Base-by-base conservation (phyloP, 768 basidiomycete species). In the Tylopilus balloui region DNA sequence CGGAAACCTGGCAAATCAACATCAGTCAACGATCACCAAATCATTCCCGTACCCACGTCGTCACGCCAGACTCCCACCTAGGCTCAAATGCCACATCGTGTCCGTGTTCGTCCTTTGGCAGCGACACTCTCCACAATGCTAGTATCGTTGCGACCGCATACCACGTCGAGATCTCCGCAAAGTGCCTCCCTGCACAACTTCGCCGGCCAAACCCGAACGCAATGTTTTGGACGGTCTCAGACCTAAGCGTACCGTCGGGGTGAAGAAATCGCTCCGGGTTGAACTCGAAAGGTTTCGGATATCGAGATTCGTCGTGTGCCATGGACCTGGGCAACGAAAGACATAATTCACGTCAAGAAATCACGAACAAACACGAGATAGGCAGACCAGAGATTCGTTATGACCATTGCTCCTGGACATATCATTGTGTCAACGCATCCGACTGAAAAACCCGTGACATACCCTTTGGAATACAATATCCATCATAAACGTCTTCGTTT, bases 251-350 rank as follows among this genome's bases (percentile, higher is more conserved):
- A 1, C 53, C 60, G 19, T 61, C 44, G 2, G 35, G 3, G 31
- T 71, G 65, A 10, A 73, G 44, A 45, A 74, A 73, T 24, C 52
- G 53, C 42, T 55, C 53, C 5, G 73, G 73, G 12, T 50, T 48
- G 55, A 73, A 74, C 27, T 56, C 57, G 12, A 69, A 69, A 6
- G 73, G 67, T 2, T 64, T 62, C 1, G 66, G 60, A 45, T 73
- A 71, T 60, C 66, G 66, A 36, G 55, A 66, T 20, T 52, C 52
- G 32, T 61, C 42, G 10, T 54, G 60, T 5, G 45, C 44, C 45
- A 59, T 59, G n/a, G 54, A 43, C 60, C 52, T 56, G 20, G 2
- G 5, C n/a, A 17, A 34, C 31, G 2, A 24, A 31, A n/a, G 25
- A 42, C 23, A 17, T 3, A 20, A 6, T 48, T 4, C 48, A 20